Evolutionary conservation across 805 yeast species (phyloP).

Genomic region (Scheffersomyces spartinae): DNA sequence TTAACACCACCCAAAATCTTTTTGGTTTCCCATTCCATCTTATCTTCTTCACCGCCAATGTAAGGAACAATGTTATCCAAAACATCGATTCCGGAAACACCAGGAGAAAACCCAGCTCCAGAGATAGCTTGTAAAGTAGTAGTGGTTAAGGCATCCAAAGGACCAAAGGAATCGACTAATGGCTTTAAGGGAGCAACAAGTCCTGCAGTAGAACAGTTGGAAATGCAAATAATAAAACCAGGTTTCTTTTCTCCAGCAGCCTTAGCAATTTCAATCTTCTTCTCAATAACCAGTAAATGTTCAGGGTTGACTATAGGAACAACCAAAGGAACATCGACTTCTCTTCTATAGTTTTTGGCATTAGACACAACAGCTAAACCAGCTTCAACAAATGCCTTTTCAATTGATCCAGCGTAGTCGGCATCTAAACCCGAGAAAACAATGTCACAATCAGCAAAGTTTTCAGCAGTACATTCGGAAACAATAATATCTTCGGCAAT

Average conservation of each 20-base stretch:
- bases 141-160: slow-evolving; percentile 73
- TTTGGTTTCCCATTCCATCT: slow-evolving; percentile 96
- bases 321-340: slow-evolving; percentile 74
- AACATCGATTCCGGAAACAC: slow-evolving; percentile 90
- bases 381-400: slow-evolving; percentile 67
- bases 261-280: slow-evolving; percentile 42
- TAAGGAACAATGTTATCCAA: slow-evolving; percentile 91
- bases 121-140: slow-evolving; percentile 96
- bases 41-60: slow-evolving; percentile 95
- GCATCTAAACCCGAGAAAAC: slow-evolving; percentile 93
- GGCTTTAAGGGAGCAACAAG: slow-evolving; percentile 95
- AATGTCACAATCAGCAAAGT: slow-evolving; percentile 81
- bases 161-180: slow-evolving; percentile 82
- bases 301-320: slow-evolving; percentile 94
- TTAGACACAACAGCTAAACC: slow-evolving; percentile 85
- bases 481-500: slow-evolving; percentile 53
- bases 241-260: slow-evolving; percentile 44
- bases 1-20: slow-evolving; percentile 73
- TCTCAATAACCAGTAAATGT: slow-evolving; percentile 65
- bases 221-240: slow-evolving; percentile 88
- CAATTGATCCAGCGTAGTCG: slow-evolving; percentile 88
- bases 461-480: slow-evolving; percentile 63
- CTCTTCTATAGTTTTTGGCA: slow-evolving; percentile 93
- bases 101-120: slow-evolving; percentile 98
- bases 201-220: slow-evolving; percentile 98